Base-by-base conservation (phyloP, 75 land plant species). In the Sequoiadendron giganteum region DNA sequence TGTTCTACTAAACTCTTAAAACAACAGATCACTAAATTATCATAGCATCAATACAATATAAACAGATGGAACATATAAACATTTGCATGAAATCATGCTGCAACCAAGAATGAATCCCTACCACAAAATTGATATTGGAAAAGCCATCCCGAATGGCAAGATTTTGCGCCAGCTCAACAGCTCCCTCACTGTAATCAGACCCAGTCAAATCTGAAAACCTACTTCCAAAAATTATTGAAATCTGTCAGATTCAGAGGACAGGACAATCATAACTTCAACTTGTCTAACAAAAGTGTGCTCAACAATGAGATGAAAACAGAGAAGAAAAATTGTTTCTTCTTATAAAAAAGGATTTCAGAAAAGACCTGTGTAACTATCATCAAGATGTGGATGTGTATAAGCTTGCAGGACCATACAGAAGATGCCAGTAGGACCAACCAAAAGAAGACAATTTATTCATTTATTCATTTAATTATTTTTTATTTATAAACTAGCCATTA, bases 131-230 rank as follows among this genome's bases (percentile, higher is more conserved):
- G 47, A 98, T 93, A 81, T 91, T 90, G 52, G 90, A 36, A 86
- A 93, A 90, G 21, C 94, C 95, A 91, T 94, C 92, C 76, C 94
- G 97, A 80, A 84, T 88, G 81, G 99, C 98, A 90, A 98, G 92
- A 47, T 93, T 95, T 61, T 88, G 87, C 83, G 99, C 98, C 88
- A 98, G 93, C 84, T 95, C 92, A 75, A 98, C 92, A 77, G 95
- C 99, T 55, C 91, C 98, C 90, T 96, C 99, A 93, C 95, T 93
- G 83, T 98, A 98, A 87, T 98, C 99, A 86, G 90, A 94, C 61
- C 99, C 99, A 56, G 97, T 96, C 88, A 98, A 89, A 93, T 96
- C 94, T 88, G 94, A 86, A 86, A 96, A 98, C 88, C 99, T 98
- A 91, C 39, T 19, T 85, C 86, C 39, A 85, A 47, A 52, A 55